Evolutionary conservation across 148 eudicot species (phyloP), one percentile per base, ranked within the genome.

Genomic region (Bassia scoparia): DNA sequence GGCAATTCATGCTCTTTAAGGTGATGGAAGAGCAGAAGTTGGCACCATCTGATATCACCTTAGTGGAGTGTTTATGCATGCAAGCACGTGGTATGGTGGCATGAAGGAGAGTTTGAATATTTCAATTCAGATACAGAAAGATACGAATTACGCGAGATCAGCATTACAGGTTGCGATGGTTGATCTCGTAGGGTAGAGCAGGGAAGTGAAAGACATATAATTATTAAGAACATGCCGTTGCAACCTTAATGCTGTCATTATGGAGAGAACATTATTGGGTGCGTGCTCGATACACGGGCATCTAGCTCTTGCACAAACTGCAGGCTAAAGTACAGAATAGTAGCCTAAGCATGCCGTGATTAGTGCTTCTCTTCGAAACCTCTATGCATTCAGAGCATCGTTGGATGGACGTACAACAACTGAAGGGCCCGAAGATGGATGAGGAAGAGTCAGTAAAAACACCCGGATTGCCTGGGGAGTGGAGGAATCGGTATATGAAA

Each of bases 51-150:
- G 94, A 87, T 21, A 82, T 87, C 33, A 91, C 89, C 21, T 85
- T 89, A 71, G 86, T 91, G 97, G 97, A 20, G 94, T 91, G 20
- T 70, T 91, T 87, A 89, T 77, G 94, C 94, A 29, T 91, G 97
- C 66, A 89, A 90, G 69, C 97, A 89, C 67, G 89, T 76, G 96
- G 97, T 8, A 74, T 86, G 89, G 87, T 92, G 11, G 86, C n/a
- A 86, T 37, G 84, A 89, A 35, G 95, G 95, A 26, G n/a, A n/a
- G n/a, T 86, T 87, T 48, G 68, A 82, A 34, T 91, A 87, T 69
- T 85, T 91, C 29, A 61, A 83, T 30, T 70, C 76, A 48, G 89
- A 89, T 92, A 81, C 24, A 18, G 79, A 78, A 0, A 83, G 73
- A 46, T 89, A 81, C 30, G 78, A 2, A 81, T 87, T 67, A 82